Conservation (phyloP, 352 stramenopile genomes). For the Elongisporangium prolatum region DNA sequence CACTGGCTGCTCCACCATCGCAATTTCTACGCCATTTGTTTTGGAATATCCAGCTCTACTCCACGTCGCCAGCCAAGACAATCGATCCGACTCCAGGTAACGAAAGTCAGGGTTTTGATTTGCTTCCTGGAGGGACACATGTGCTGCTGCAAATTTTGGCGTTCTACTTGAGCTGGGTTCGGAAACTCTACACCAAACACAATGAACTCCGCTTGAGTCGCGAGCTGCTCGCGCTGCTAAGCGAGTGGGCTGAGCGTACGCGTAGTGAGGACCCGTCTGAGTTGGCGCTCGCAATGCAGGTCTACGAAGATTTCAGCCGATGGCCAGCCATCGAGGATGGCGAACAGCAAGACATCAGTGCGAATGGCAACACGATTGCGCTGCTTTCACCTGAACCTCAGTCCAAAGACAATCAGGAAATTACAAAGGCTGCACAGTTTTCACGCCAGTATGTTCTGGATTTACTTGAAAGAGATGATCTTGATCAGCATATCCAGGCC, state of each 20-base stretch:
- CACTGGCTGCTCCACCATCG: conserved; percentile 8
- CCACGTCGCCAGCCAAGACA: background rate
- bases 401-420: background rate
- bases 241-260: conserved; percentile 17
- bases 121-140: conserved; percentile 15
- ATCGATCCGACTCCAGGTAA: background rate
- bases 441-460: conserved; percentile 3
- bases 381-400: background rate
- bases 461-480: conserved; percentile 1
- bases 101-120: conserved; percentile 1
- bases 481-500: conserved; percentile 1
- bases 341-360: background rate
- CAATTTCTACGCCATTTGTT: conserved; percentile 20
- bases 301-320: conserved; percentile 37
- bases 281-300: conserved; percentile 17
- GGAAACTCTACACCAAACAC: conserved; percentile 29
- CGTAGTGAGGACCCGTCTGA: conserved; percentile 14
- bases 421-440: conserved; percentile 1
- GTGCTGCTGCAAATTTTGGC: conserved; percentile 33
- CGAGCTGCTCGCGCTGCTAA: conserved; percentile 22
- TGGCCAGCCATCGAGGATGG: conserved; percentile 29
- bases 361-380: background rate
- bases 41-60: conserved; percentile 19
- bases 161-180: conserved; percentile 44
- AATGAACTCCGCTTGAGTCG: conserved; percentile 30